Base-by-base conservation (phyloP, 2,329 filamentous ascomycete species). In the Venturiaceae sp. region DNA sequence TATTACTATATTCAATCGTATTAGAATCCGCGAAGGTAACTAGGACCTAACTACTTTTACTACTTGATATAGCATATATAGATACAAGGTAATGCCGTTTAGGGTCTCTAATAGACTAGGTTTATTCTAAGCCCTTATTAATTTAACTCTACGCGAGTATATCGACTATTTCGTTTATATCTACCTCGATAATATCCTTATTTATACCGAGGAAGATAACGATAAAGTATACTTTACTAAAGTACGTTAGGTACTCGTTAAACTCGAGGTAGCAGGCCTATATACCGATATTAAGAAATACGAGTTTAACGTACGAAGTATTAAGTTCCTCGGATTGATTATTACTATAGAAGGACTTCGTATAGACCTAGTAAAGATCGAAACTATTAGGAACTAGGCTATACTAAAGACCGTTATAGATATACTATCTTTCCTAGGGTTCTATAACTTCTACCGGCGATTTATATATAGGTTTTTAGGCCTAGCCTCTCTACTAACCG, bases 41-140 rank as follows among this genome's bases (percentile, higher is more conserved):
- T 32, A 54, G 60, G 71, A 62, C 63, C 71, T 68, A 58, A 73
- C 62, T 26, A 64, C 64, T 0, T 75, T 74, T 59, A 21, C 57
- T 21, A 72, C 63, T 1, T 57, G 64, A 19, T 74, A 67, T 59
- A 62, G 67, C 33, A 58, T 63, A 2, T 75, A 63, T 58, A 55
- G 75, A 60, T 75, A 66, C 39, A 39, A 66, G 34, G 65, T 75
- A 14, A 62, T 60, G 11, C 64, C 62, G 1, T 66, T 66, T 57
- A 39, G 64, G 4, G 32, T 66, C 7, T 37, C 19, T 19, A 63
- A 63, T 28, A 41, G 47, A 3, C 62, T 55, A 28, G 55, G 37
- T 8, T 62, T 62, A 6, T 62, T 63, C 33, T 54, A 66, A 61
- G 47, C 23, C 46, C 61, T 58, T 39, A 66, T 69, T n/a, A 70